These are phyloP conservation scores for Oryza meyeriana DNA, from an alignment of 176 grass and related monocot species.

Conservation along the genomic window DNA sequence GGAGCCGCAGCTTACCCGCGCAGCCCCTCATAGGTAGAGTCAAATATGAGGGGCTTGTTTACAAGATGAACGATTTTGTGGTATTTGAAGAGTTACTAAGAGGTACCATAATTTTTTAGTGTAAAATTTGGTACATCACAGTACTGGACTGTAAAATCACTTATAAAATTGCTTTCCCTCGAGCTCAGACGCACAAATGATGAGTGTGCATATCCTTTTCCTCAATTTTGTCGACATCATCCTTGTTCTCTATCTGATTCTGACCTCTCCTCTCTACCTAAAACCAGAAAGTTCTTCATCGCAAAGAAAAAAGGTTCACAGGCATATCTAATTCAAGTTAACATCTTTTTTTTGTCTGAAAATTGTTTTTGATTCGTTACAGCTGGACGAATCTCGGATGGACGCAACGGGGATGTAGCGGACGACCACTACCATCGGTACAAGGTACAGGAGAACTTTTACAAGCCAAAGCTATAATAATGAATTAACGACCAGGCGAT, in stretches of 20 bases:
- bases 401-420: conserved; percentile 35
- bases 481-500: background rate
- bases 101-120: no score
- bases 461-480: background rate
- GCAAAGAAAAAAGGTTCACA: no score
- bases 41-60: background rate
- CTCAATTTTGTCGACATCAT: background rate
- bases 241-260: background rate
- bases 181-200: background rate
- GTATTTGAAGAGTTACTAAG: no score
- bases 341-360: background rate
- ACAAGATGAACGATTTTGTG: no score
- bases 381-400: conserved; percentile 29
- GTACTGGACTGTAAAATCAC: no score
- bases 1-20: no score
- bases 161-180: background rate
- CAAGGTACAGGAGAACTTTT: conserved; percentile 24
- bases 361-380: background rate
- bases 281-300: no score
- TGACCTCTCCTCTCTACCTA: background rate
- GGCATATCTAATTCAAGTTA: background rate
- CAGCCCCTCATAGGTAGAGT: no score
- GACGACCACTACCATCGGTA: conserved; percentile 54
- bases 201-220: no score
- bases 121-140: no score